Conservation (phyloP, 495 filamentous ascomycete species). For the Aspergillus haitiensis region DNA sequence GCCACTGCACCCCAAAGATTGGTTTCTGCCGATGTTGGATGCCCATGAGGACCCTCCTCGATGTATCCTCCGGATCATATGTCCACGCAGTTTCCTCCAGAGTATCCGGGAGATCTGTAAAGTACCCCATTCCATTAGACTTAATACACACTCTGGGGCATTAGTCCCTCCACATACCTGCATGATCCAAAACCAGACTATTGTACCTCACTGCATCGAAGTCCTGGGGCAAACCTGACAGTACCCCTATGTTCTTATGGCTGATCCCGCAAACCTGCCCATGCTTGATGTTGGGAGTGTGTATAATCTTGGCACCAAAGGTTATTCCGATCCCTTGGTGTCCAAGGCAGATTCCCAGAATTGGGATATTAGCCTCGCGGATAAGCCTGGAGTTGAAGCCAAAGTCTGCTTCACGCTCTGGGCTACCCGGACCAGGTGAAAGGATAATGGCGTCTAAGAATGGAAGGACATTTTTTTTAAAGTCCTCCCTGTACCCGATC, state of each 20-base stretch:
- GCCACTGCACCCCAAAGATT: slow-evolving; percentile 10
- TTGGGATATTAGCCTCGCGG: slow-evolving; percentile 7
- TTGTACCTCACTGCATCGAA: slow-evolving; percentile 12
- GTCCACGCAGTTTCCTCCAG: slow-evolving; percentile 10
- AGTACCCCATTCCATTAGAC: not conserved
- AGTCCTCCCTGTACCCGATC: not conserved
- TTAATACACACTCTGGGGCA: not conserved
- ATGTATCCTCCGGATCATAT: slow-evolving; percentile 8
- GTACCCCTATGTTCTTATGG: slow-evolving; percentile 1
- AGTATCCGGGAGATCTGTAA: not conserved
- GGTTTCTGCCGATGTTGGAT: slow-evolving; percentile 9
- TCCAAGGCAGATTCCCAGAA: slow-evolving; percentile 9
- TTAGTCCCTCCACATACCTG: not conserved
- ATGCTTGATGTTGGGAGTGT: slow-evolving; percentile 11
- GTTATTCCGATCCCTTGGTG: slow-evolving; percentile 9
- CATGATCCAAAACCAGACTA: slow-evolving; percentile 9
- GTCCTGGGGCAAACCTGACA: not conserved
- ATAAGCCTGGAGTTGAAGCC: slow-evolving; percentile 12
- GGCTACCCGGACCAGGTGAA: slow-evolving; percentile 3
- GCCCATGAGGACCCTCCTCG: slow-evolving; percentile 8
- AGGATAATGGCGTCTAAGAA: slow-evolving; percentile 12
- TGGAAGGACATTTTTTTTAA: not conserved
- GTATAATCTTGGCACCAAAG: slow-evolving; percentile 10
- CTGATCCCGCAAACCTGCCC: slow-evolving; percentile 3
- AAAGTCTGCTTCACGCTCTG: slow-evolving; percentile 9